Percentiles rank a stretch among this genome's conserved stretches.
These are phyloP conservation scores for Orbilia quercus DNA, from an alignment of 2,329 filamentous ascomycete genomes.

Conservation along the genomic window DNA sequence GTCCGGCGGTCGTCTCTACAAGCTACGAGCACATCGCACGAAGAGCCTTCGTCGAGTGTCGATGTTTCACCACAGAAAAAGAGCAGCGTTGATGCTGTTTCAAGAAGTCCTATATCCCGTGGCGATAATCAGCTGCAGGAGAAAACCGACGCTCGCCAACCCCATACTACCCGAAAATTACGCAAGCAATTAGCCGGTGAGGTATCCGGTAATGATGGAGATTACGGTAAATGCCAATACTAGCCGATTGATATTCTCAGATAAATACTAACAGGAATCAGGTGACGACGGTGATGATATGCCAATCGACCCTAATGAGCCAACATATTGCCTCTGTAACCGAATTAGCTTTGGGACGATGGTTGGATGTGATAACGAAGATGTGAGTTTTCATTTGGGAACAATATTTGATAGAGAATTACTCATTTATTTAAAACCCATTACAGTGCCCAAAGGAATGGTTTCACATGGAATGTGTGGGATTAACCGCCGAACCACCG, in stretches of 20 bases:
- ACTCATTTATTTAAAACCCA: slow-evolving; percentile 18
- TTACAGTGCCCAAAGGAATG: slow-evolving; percentile 80
- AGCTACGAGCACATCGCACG: neutral
- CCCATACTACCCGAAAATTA: slow-evolving; percentile 61
- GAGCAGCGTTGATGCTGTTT: slow-evolving; percentile 3
- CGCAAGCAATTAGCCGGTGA: slow-evolving; percentile 63
- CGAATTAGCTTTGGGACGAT: slow-evolving; percentile 83
- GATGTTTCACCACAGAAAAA: neutral
- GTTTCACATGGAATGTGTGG: slow-evolving; percentile 85
- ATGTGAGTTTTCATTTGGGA: slow-evolving; percentile 68
- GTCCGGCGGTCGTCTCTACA: slow-evolving; percentile 31
- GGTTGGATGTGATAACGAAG: slow-evolving; percentile 83
- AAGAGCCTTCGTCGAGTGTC: neutral
- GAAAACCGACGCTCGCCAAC: slow-evolving; percentile 6
- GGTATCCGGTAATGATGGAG: slow-evolving; percentile 1
- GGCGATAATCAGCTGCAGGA: slow-evolving; percentile 9
- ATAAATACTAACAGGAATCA: slow-evolving; percentile 60
- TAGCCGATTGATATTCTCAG: neutral
- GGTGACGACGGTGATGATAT: slow-evolving; percentile 76
- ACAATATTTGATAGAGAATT: neutral
- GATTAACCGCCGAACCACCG: slow-evolving; percentile 74
- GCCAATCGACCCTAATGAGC: slow-evolving; percentile 78
- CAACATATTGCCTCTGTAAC: slow-evolving; percentile 81
- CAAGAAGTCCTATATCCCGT: slow-evolving; percentile 15
- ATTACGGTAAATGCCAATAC: slow-evolving; percentile 31